Evolutionary conservation across 768 basidiomycete genomes (phyloP).

Genomic region (Phaeolepiota aurea): DNA sequence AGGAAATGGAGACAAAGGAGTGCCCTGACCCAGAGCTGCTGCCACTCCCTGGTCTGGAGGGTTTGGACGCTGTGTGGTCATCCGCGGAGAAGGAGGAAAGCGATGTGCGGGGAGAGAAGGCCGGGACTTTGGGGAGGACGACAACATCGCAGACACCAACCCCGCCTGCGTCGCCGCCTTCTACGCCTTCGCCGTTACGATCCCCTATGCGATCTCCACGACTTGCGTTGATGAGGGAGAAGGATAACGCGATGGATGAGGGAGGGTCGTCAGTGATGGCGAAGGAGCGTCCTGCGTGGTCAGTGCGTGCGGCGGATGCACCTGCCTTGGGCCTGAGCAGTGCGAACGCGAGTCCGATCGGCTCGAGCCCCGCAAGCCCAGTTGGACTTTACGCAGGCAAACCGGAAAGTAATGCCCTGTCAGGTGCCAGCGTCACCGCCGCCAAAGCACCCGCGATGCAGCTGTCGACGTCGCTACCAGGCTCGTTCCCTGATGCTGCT

Average conservation of each 20-base stretch:
- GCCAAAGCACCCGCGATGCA: slow-evolving; percentile 1
- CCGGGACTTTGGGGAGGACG: slow-evolving; percentile 2
- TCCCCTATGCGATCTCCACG: background rate
- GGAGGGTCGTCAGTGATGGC: too few relatives aligned
- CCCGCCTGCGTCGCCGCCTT: slow-evolving; percentile 34
- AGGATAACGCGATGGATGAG: slow-evolving; percentile 3
- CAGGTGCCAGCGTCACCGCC: background rate
- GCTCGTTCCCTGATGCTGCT: slow-evolving; percentile 16
- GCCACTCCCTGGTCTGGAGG: slow-evolving; percentile 21
- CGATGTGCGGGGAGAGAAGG: background rate
- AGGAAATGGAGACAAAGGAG: slow-evolving; percentile 6
- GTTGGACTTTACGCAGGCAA: background rate
- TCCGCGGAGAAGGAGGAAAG: background rate
- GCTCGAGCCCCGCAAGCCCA: background rate
- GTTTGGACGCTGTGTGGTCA: slow-evolving; percentile 4
- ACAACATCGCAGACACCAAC: slow-evolving; percentile 28
- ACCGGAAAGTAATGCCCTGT: background rate
- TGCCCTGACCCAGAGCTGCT: slow-evolving; percentile 34
- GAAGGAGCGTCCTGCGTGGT: slow-evolving; percentile 32
- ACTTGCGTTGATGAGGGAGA: background rate
- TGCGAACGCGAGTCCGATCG: background rate
- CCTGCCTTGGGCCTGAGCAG: slow-evolving; percentile 26
- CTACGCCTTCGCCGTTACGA: too few relatives aligned
- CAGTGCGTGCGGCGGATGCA: slow-evolving; percentile 31
- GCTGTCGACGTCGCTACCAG: slow-evolving; percentile 16